Evolutionary conservation across 768 basidiomycete species (phyloP).

Genomic region (Heimioporus sp.): DNA sequence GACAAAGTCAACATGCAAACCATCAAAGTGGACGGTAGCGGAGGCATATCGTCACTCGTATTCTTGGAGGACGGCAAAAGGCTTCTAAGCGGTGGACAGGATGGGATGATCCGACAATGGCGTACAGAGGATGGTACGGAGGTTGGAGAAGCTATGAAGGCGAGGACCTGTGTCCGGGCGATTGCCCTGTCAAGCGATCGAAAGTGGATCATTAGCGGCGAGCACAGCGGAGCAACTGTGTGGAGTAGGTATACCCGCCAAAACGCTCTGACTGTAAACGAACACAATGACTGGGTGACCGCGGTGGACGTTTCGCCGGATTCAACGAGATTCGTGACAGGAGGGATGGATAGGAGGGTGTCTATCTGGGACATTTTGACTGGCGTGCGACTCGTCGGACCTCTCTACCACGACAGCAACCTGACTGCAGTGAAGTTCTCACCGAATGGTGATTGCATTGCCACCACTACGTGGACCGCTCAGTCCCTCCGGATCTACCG

Average conservation of each 20-base stretch:
- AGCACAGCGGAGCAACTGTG: background rate
- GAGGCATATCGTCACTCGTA: background rate
- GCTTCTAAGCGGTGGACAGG: background rate
- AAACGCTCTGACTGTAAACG: background rate
- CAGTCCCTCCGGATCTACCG: constrained; percentile 5
- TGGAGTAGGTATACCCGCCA: background rate
- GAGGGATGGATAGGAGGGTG: background rate
- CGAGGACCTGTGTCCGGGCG: background rate
- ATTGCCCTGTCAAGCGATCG: background rate
- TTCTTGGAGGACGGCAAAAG: constrained; percentile 1
- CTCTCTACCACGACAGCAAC: background rate
- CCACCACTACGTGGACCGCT: background rate
- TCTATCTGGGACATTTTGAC: constrained; percentile 7
- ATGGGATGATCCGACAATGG: background rate
- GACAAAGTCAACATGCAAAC: no score
- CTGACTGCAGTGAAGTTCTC: constrained; percentile 4
- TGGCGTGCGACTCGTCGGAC: constrained; percentile 5
- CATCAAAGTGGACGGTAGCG: no score
- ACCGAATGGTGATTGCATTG: background rate
- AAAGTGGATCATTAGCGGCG: background rate
- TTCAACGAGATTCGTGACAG: constrained; percentile 6
- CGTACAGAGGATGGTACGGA: background rate
- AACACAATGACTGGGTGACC: background rate
- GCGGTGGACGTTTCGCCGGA: background rate
- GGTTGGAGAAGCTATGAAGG: background rate